Conservation (phyloP, 2,329 filamentous ascomycete species). For the Venturia aucupariae region DNA sequence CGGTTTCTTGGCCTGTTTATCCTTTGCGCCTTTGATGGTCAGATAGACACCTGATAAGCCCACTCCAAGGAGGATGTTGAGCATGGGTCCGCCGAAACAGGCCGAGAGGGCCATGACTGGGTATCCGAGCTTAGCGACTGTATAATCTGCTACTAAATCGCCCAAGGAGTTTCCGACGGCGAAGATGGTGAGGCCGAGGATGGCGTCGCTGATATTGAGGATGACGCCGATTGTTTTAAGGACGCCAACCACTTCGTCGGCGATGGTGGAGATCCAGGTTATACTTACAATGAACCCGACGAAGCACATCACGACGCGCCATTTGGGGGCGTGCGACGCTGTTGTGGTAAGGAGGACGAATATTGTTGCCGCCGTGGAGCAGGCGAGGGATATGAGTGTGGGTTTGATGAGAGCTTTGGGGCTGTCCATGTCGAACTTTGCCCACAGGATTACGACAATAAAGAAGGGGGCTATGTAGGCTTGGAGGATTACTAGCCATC, state of each 20-base stretch:
- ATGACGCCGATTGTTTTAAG: conserved; percentile 90
- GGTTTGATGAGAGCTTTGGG: conserved; percentile 50
- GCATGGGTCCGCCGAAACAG: conserved; percentile 96
- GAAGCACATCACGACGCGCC: conserved; percentile 74
- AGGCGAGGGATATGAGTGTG: conserved; percentile 32
- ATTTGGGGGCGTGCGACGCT: conserved; percentile 56
- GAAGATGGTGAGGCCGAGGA: conserved; percentile 90
- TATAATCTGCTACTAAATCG: conserved; percentile 89
- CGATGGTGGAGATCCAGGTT: conserved; percentile 93
- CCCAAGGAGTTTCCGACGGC: conserved; percentile 93
- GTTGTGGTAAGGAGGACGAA: conserved; percentile 61
- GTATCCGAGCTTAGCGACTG: conserved; percentile 83
- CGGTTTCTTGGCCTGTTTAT: conserved; percentile 58
- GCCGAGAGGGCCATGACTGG: conserved; percentile 93
- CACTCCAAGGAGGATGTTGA: conserved; percentile 92
- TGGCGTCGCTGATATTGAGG: conserved; percentile 84
- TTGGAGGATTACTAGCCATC: conserved; percentile 81
- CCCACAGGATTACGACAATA: conserved; percentile 66
- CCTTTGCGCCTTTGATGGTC: conserved; percentile 61
- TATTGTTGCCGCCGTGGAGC: conserved; percentile 57
- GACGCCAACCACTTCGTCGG: conserved; percentile 89
- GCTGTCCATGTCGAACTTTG: conserved; percentile 52
- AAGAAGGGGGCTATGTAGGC: conserved; percentile 82
- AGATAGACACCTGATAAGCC: conserved; percentile 87
- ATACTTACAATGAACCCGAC: conserved; percentile 86